These are phyloP conservation scores for Leccinum disarticulatum DNA, from an alignment of 768 basidiomycete species.

Conservation along the genomic window DNA sequence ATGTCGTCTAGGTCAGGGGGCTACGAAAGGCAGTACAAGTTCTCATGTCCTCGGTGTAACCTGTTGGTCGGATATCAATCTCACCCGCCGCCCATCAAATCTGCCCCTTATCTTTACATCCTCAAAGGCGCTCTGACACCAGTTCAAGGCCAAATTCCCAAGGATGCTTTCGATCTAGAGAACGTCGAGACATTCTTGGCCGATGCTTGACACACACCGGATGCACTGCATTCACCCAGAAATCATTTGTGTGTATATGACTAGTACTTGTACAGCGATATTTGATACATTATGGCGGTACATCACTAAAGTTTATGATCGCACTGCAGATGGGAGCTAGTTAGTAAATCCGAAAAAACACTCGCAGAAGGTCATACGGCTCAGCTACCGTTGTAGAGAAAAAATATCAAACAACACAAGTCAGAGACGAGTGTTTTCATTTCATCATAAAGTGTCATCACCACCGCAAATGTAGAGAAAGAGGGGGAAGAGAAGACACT, in stretches of 20 bases:
- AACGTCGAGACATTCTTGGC: too few species aligned
- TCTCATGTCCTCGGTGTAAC: conserved; percentile 52
- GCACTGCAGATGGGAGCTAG: conserved; percentile 11
- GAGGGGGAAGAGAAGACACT: conserved; percentile 13
- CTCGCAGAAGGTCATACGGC: conserved; percentile 26
- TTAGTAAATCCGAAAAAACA: conserved; percentile 11
- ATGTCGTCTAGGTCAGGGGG: conserved; percentile 50
- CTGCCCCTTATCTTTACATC: conserved; percentile 78
- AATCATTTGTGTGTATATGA: background rate
- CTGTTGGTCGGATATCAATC: conserved; percentile 68
- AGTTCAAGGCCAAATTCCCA: conserved; percentile 82
- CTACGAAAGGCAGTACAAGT: conserved; percentile 75
- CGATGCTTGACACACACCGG: conserved; percentile 8
- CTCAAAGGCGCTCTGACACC: conserved; percentile 82
- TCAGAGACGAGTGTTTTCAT: conserved; percentile 49
- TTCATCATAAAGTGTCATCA: conserved; percentile 72
- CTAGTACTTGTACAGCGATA: background rate
- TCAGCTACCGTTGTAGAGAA: conserved; percentile 88
- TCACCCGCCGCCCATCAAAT: conserved; percentile 71
- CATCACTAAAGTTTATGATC: background rate
- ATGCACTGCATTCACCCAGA: background rate
- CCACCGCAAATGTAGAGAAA: conserved; percentile 23
- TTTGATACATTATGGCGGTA: background rate
- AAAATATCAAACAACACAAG: conserved; percentile 49
- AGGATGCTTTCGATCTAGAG: too few species aligned